Conservation (phyloP, 2,329 filamentous ascomycete species). For the Teratosphaeria destructans region DNA sequence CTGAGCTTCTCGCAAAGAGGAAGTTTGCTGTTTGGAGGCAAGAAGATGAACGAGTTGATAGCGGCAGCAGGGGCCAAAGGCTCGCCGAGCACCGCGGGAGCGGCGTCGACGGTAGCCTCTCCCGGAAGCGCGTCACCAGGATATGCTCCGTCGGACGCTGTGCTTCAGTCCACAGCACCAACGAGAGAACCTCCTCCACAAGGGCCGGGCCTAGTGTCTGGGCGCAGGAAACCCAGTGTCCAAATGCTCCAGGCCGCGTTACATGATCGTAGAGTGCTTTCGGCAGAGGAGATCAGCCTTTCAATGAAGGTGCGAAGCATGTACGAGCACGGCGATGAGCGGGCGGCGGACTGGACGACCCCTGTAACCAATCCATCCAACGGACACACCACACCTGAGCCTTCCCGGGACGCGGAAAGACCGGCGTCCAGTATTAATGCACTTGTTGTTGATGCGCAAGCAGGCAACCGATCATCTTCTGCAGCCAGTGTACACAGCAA, state of each 20-base stretch:
- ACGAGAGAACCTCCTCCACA: background rate
- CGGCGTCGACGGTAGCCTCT: background rate
- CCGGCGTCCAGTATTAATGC: background rate
- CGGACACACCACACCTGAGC: background rate
- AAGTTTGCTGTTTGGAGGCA: conserved; percentile 47
- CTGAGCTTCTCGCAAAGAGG: conserved; percentile 51
- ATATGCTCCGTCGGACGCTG: background rate
- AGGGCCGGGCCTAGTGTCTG: conserved; percentile 13
- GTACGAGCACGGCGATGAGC: conserved; percentile 53
- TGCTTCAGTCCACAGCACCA: background rate
- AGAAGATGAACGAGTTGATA: conserved; percentile 32
- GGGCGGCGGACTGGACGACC: conserved; percentile 35
- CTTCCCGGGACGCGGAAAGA: background rate
- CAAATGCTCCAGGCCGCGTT: conserved; percentile 28
- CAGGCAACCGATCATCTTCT: background rate
- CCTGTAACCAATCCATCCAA: background rate
- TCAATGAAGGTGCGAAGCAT: conserved; percentile 53
- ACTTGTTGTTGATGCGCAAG: background rate
- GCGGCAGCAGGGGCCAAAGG: conserved; percentile 14
- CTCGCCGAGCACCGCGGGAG: background rate
- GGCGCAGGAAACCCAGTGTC: conserved; percentile 24
- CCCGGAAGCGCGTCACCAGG: background rate
- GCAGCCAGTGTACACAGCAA: conserved; percentile 5
- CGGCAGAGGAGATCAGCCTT: conserved; percentile 53
- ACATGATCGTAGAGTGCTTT: conserved; percentile 40